phyloP scores from a whole-genome alignment of 106 monocot species.

The Dendrobium nobile region DNA sequence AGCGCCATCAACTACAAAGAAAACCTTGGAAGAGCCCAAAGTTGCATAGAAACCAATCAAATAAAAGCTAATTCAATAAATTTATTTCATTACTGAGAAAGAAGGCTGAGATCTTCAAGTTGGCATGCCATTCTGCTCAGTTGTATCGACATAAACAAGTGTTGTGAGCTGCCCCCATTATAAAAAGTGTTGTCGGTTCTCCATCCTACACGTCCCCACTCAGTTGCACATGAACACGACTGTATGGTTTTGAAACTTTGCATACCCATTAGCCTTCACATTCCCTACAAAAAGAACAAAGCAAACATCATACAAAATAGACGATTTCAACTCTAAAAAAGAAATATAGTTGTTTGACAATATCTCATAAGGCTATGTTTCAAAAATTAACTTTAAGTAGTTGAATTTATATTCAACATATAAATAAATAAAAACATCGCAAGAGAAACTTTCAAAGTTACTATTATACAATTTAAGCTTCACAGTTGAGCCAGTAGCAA shows the following conservation, averaged over 20 bases:
- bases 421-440: not conserved
- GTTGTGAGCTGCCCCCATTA: slow-evolving; percentile 74
- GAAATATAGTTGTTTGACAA: not conserved
- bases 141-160: slow-evolving; percentile 81
- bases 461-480: not conserved
- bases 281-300: slow-evolving; percentile 45
- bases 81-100: slow-evolving; percentile 66
- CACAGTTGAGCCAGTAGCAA: not conserved
- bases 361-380: not conserved
- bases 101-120: slow-evolving; percentile 62
- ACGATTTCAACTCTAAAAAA: not conserved
- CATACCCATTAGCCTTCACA: slow-evolving; percentile 63
- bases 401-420: not conserved
- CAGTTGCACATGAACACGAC: slow-evolving; percentile 70
- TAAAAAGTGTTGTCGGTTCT: slow-evolving; percentile 38
- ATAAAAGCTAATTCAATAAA: not conserved
- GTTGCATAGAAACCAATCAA: not conserved
- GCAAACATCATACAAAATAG: not conserved
- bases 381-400: not conserved
- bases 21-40: slow-evolving; percentile 1
- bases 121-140: slow-evolving; percentile 85
- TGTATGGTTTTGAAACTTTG: slow-evolving; percentile 86
- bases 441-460: not conserved
- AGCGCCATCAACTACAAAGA: slow-evolving; percentile 4
- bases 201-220: slow-evolving; percentile 86